These are phyloP conservation scores for Metschnikowia corniflorae DNA, from an alignment of 805 yeast species.

Conservation along the genomic window DNA sequence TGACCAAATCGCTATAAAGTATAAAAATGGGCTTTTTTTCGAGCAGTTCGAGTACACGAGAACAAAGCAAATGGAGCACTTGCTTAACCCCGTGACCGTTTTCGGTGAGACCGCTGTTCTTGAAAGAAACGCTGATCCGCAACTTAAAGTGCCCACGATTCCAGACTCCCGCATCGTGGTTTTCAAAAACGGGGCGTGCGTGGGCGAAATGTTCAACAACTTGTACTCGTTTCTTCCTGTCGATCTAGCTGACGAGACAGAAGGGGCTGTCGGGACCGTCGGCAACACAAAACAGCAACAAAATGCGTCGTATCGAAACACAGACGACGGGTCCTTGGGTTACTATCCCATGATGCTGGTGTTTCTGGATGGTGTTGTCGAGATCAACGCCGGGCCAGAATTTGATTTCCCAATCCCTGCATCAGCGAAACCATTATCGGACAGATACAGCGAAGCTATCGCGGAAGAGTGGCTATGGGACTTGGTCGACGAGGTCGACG, in stretches of 20 bases:
- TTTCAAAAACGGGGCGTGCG: constrained; percentile 69
- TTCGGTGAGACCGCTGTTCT: constrained; percentile 65
- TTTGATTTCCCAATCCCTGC: constrained; percentile 40
- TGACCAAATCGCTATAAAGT: constrained; percentile 85
- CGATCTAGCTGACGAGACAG: constrained; percentile 47
- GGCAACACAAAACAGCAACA: constrained; percentile 31
- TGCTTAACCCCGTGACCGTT: constrained; percentile 66
- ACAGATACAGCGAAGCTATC: constrained; percentile 62
- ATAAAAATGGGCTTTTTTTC: constrained; percentile 70
- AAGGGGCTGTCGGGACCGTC: constrained; percentile 15
- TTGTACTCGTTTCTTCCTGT: constrained; percentile 80
- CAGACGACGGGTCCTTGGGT: constrained; percentile 84
- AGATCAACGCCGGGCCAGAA: constrained; percentile 65
- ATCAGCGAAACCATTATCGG: constrained; percentile 49
- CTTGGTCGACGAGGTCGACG: constrained; percentile 77
- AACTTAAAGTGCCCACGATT: constrained; percentile 43
- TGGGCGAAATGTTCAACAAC: constrained; percentile 64
- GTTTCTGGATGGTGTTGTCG: constrained; percentile 73
- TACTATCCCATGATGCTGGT: constrained; percentile 89
- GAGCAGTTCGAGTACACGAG: constrained; percentile 81
- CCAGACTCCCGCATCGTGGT: constrained; percentile 60
- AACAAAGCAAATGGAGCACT: constrained; percentile 68
- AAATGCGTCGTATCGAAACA: constrained; percentile 35
- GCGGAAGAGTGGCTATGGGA: constrained; percentile 85
- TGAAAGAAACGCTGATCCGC: constrained; percentile 35